Evolutionary conservation across 371 early-diverging fungal genomes (phyloP), one percentile per base, ranked within the genome.

Genomic region (Rhizopus microsporus): DNA sequence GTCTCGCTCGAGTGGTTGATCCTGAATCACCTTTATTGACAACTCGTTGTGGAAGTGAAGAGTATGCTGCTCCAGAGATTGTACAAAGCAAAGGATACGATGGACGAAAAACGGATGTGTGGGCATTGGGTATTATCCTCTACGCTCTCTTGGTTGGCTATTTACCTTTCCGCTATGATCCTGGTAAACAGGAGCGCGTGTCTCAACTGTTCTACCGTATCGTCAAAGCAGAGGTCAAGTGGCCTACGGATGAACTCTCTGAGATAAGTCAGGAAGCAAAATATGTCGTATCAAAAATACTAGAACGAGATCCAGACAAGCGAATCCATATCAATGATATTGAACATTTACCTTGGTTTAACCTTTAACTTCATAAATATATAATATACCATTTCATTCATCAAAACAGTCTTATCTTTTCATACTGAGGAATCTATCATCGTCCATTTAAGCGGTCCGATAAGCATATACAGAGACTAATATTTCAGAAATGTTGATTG

Each of bases 21-120:
- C 60, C 68, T 30, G 68, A 74, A n/a, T 52, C 68, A 16, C 75
- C 77, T 6, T 54, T 76, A 17, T 57, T 78, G 38, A 73, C 78
- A 10, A 84, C 85, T 10, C 77, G 86, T 17, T 87, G 86, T 65
- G 91, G 91, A 15, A 84, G 86, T 39, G 84, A 87, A 56, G 89
- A 90, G 63, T 93, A 91, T 78, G 90, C 92, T 4, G 89, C 93
- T n/a, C 95, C 95, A 0, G 93, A 94, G 65, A 78, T 93, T 39
- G 77, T 93, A 30, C 75, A 88, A 15, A 79, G 80, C 3, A 69
- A 80, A 33, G 68, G 75, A 1, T 88, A 90, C 54, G 86, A 88
- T 59, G 86, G 86, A 5, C 72, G 84, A 12, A 68, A 79, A 54
- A 82, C 85, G 0, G 90, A 91, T 59, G 76, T 82, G 8, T 91